phyloP scores from a whole-genome alignment of 2,329 filamentous ascomycete genomes.

The Trichoderma lentiforme region DNA sequence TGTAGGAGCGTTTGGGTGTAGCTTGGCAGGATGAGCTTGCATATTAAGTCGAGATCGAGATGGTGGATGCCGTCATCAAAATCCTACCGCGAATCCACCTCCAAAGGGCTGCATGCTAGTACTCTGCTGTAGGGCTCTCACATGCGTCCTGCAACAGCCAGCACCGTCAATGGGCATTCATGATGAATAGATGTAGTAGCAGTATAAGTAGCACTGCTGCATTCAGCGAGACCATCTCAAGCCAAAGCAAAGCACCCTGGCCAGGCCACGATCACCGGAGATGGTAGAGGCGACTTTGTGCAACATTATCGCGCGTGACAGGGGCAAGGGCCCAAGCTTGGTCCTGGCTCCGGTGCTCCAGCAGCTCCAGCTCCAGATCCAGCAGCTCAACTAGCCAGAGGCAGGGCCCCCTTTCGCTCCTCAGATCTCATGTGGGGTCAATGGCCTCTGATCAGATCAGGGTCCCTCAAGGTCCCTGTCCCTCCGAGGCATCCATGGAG shows the following conservation, averaged over 20 bases:
- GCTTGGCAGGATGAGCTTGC: not conserved
- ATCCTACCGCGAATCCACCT: not conserved
- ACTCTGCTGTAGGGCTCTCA: not conserved
- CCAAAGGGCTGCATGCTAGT: not conserved
- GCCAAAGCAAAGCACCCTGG: not conserved
- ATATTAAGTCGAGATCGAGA: not conserved
- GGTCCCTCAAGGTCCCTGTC: not conserved
- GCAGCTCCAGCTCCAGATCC: not conserved
- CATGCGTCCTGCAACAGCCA: not conserved
- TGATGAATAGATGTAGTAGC: not conserved
- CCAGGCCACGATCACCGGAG: not conserved
- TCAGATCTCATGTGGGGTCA: constrained; percentile 12
- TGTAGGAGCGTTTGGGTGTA: not conserved
- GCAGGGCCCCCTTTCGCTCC: not conserved
- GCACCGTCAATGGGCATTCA: not conserved
- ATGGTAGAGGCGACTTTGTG: not conserved
- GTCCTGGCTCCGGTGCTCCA: not conserved
- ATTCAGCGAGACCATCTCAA: no score
- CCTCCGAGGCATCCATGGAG: not conserved
- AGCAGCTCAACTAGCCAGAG: not conserved
- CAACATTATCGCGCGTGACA: not conserved
- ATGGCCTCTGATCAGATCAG: not conserved
- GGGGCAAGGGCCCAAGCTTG: not conserved
- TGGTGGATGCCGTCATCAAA: not conserved
- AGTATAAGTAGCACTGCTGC: not conserved